Conservation (phyloP, 2,329 filamentous ascomycete genomes). For the Tolypocladium tropicale region DNA sequence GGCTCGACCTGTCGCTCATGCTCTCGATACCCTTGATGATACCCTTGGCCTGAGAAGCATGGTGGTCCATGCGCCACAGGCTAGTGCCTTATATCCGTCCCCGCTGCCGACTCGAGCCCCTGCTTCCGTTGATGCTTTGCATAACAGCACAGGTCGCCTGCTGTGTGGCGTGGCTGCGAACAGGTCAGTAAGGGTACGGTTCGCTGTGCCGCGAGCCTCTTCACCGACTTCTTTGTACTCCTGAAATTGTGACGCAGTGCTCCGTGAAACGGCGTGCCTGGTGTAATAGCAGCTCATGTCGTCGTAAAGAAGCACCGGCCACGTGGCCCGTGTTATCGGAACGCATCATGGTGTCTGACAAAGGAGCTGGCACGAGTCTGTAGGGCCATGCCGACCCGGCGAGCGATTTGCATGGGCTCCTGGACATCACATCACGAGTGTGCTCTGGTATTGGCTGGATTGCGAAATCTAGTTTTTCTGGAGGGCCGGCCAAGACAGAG, state of each 20-base stretch:
- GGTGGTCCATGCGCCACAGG: background rate
- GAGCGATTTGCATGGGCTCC: background rate
- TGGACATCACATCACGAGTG: too few relatives aligned
- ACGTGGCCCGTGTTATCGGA: background rate
- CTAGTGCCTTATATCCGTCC: slow-evolving; percentile 6
- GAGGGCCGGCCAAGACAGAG: too few relatives aligned
- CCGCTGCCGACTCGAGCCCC: slow-evolving; percentile 6
- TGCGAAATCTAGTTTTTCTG: too few relatives aligned
- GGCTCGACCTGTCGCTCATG: background rate
- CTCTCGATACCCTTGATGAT: background rate
- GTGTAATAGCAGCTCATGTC: background rate
- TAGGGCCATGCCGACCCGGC: background rate
- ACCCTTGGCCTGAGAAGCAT: background rate
- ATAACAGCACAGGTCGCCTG: background rate
- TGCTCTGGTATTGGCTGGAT: background rate
- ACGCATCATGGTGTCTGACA: background rate
- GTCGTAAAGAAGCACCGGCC: background rate
- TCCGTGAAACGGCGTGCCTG: background rate
- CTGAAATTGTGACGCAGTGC: background rate
- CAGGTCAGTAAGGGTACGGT: background rate
- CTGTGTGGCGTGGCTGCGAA: background rate
- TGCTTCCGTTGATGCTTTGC: slow-evolving; percentile 10
- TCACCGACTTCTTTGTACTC: background rate
- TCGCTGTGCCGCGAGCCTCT: background rate
- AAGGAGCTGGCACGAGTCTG: background rate